These are phyloP conservation scores for Eucalyptus guilfoylei DNA, from an alignment of 345 rosid genomes.

Conservation along the genomic window DNA sequence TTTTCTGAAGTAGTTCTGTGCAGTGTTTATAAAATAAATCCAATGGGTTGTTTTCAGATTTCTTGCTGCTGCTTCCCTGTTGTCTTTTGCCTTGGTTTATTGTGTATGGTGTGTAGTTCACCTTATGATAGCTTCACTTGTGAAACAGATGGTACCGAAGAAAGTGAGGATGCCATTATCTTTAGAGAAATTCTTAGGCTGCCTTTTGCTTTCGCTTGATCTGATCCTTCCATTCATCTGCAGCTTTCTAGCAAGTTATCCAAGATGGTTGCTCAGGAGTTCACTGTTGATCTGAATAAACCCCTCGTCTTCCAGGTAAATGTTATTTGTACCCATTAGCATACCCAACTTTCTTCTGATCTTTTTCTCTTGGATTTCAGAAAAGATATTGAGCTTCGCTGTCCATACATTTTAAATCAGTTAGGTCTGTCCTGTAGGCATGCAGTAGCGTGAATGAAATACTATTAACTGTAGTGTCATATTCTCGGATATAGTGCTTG, in stretches of 20 bases:
- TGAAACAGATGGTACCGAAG: neutral
- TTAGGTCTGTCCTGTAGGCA: neutral
- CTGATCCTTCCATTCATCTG: neutral
- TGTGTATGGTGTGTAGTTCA: neutral
- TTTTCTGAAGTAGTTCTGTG: neutral
- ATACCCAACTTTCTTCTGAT: neutral
- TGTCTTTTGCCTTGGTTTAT: neutral
- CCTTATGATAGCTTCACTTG: neutral
- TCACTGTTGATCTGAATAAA: constrained; percentile 73
- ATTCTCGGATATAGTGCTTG: neutral
- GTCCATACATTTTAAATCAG: neutral
- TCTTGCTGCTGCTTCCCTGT: neutral
- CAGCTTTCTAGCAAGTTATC: constrained; percentile 3
- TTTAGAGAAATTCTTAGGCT: neutral
- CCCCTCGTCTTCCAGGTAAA: constrained; percentile 90
- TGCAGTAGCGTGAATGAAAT: neutral
- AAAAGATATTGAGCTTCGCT: too few species aligned
- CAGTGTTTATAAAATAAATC: neutral
- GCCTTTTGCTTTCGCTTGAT: neutral
- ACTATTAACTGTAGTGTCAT: neutral
- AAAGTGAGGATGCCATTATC: neutral
- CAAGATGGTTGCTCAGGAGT: constrained; percentile 76
- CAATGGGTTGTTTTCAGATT: neutral
- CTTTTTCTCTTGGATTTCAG: neutral
- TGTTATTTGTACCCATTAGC: neutral